Evolutionary conservation across 176 grass and related monocot genomes (phyloP).

Genomic region (Canna indica): DNA sequence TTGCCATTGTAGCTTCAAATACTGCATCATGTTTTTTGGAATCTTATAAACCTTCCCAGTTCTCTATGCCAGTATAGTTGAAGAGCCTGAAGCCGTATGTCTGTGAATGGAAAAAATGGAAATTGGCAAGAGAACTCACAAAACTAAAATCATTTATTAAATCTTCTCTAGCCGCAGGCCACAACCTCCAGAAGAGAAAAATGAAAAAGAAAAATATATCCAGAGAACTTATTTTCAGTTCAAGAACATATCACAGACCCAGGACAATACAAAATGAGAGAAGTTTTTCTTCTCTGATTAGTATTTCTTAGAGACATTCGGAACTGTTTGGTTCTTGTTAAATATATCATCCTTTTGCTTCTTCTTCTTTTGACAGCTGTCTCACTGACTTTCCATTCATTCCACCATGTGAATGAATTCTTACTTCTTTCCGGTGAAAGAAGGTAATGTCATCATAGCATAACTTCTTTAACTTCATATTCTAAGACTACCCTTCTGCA

Average conservation of each 20-base stretch:
- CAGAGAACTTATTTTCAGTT: no score
- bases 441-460: not conserved
- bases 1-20: not conserved
- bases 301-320: not conserved
- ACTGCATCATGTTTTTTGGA: not conserved
- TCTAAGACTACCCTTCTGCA: not conserved
- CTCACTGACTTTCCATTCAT: not conserved
- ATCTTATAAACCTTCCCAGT: not conserved
- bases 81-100: no score
- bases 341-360: not conserved
- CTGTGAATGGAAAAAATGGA: no score
- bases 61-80: not conserved
- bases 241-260: not conserved
- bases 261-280: not conserved
- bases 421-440: not conserved
- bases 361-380: not conserved
- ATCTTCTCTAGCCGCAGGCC: no score
- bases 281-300: not conserved
- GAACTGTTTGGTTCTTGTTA: not conserved
- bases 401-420: not conserved
- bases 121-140: no score
- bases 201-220: no score
- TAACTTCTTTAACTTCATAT: not conserved
- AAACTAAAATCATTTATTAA: no score
- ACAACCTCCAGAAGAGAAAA: no score